Conservation (phyloP, 352 stramenopile species). For the Globisporangium camurandrum region DNA sequence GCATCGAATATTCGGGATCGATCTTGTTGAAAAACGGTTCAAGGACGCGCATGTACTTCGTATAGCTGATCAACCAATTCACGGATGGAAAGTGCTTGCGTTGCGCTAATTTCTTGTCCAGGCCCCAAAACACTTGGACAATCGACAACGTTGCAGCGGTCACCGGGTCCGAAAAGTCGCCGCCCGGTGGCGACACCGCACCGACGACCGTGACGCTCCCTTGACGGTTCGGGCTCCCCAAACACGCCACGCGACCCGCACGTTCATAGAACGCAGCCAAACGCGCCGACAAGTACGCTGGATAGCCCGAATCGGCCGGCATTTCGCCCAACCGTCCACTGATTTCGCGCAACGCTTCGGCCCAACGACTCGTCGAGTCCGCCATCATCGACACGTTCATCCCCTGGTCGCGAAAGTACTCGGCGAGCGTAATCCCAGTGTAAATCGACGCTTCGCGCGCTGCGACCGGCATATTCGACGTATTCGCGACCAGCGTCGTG, state of each 20-base stretch:
- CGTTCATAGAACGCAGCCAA: constrained; percentile 99
- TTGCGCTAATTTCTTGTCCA: constrained; percentile 99
- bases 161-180: constrained; percentile 99
- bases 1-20: constrained; percentile 94
- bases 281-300: constrained; percentile 97
- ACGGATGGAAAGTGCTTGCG: constrained; percentile 99
- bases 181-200: constrained; percentile 97
- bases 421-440: constrained; percentile 97
- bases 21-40: constrained; percentile 99
- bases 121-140: constrained; percentile 99
- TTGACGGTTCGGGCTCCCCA: constrained; percentile 96
- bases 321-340: constrained; percentile 99
- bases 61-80: constrained; percentile 99
- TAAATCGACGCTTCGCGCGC: constrained; percentile 99
- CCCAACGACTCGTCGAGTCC: constrained; percentile 99
- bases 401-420: constrained; percentile 98
- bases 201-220: constrained; percentile 99
- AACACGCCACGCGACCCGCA: constrained; percentile 95
- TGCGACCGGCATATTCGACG: constrained; percentile 99
- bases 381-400: constrained; percentile 99
- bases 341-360: constrained; percentile 99
- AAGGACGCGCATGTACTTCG: constrained; percentile 99
- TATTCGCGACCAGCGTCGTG: constrained; percentile 99
- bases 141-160: constrained; percentile 98
- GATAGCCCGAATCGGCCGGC: constrained; percentile 96